Evolutionary conservation across 2,329 filamentous ascomycete species (phyloP).

Genomic region (Colletotrichum cuscutae): DNA sequence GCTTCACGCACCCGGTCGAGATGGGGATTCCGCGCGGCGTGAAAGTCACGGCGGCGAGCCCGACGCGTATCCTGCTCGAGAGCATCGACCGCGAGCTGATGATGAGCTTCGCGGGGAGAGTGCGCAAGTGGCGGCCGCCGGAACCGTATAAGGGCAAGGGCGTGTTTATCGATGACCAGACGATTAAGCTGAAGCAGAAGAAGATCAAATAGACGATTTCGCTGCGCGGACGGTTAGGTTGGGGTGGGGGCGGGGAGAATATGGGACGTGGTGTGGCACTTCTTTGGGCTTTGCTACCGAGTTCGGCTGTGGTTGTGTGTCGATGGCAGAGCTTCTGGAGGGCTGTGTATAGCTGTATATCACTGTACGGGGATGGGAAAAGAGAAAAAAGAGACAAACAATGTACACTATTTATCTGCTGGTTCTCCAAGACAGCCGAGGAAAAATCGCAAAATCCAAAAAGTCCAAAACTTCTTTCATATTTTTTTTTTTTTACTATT

Average conservation of each 20-base stretch:
- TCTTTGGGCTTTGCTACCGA: background rate
- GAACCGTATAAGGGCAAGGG: slow-evolving; percentile 99
- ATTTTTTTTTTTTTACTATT: background rate
- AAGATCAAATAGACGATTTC: slow-evolving; percentile 79
- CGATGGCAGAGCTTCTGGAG: background rate
- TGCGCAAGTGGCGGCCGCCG: slow-evolving; percentile 87
- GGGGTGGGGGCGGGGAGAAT: background rate
- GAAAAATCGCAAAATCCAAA: background rate
- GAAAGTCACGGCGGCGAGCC: slow-evolving; percentile 87
- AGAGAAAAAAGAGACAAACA: slow-evolving; percentile 2
- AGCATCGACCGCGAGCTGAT: slow-evolving; percentile 87
- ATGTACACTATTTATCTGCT: slow-evolving; percentile 22
- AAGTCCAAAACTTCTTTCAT: background rate
- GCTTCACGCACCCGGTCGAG: slow-evolving; percentile 96
- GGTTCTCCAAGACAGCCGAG: background rate
- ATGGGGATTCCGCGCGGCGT: slow-evolving; percentile 85
- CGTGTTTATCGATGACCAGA: slow-evolving; percentile 97
- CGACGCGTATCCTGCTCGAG: slow-evolving; percentile 90
- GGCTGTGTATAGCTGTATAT: slow-evolving; percentile 36
- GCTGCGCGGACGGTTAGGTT: no score
- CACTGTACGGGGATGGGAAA: slow-evolving; percentile 29
- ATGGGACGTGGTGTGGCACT: background rate
- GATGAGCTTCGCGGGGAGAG: slow-evolving; percentile 90
- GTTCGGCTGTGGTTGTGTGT: background rate
- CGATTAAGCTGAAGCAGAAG: slow-evolving; percentile 98